Conservation (phyloP, 2,329 filamentous ascomycete genomes). For the Fusarium dimerum region DNA sequence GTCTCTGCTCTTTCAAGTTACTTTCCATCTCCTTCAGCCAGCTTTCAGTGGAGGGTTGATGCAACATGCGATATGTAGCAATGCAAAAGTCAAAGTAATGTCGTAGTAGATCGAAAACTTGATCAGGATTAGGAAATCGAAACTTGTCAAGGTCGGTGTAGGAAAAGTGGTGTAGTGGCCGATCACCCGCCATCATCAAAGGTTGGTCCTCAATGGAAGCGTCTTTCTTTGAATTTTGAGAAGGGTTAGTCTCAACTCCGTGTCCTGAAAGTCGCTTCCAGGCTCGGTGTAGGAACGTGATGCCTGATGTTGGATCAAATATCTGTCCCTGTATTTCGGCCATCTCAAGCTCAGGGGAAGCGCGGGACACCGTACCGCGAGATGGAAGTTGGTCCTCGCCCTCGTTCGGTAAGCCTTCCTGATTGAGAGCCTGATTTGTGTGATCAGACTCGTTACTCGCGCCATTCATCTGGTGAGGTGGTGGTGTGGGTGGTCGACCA, state of each 20-base stretch:
- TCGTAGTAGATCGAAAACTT: conserved; percentile 39
- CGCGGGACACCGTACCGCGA: conserved; percentile 36
- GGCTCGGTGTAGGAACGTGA: conserved; percentile 55
- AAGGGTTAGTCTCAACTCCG: conserved; percentile 34
- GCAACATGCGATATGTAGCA: conserved; percentile 60
- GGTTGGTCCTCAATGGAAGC: conserved; percentile 41
- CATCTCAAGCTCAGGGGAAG: conserved; percentile 46
- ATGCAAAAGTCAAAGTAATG: conserved; percentile 63
- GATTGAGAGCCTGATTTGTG: neutral
- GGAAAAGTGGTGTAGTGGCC: conserved; percentile 40
- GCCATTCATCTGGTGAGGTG: conserved; percentile 1
- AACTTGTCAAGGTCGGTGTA: conserved; percentile 33
- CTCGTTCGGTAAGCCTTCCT: neutral
- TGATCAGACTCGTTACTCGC: neutral
- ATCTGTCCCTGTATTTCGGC: conserved; percentile 55
- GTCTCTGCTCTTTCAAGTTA: conserved; percentile 37
- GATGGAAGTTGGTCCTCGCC: neutral
- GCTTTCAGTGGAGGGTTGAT: conserved; percentile 51
- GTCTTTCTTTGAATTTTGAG: conserved; percentile 19
- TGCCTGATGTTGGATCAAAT: conserved; percentile 51
- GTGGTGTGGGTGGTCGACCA: conserved; percentile 37
- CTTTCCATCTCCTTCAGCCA: conserved; percentile 47
- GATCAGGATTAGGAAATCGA: conserved; percentile 39
- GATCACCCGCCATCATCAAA: conserved; percentile 52
- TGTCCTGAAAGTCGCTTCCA: conserved; percentile 49